Evolutionary conservation across 2,329 filamentous ascomycete genomes (phyloP).

Genomic region (Hypoxylon sp.): DNA sequence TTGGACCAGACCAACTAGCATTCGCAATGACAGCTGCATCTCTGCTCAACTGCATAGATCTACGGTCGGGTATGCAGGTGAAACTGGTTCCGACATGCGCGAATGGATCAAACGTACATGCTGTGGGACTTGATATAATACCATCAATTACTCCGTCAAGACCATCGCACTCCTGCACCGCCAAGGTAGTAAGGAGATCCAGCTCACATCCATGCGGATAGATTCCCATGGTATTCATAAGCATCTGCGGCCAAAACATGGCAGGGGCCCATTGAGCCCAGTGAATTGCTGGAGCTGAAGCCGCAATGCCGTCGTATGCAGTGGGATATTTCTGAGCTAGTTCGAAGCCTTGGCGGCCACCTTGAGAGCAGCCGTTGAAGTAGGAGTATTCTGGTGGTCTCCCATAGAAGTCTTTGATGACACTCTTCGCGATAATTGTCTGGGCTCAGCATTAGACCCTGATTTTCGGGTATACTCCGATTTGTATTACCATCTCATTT

Average conservation of each 20-base stretch:
- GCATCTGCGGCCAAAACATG: slow-evolving; percentile 41
- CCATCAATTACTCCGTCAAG: slow-evolving; percentile 62
- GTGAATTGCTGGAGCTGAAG: slow-evolving; percentile 58
- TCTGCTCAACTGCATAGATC: slow-evolving; percentile 24
- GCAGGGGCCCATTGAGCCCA: slow-evolving; percentile 35
- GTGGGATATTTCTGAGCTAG: slow-evolving; percentile 66
- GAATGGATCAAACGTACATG: slow-evolving; percentile 57
- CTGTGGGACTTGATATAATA: slow-evolving; percentile 58
- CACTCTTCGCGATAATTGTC: slow-evolving; percentile 60
- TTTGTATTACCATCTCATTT: slow-evolving; percentile 46
- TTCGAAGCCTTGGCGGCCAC: slow-evolving; percentile 69
- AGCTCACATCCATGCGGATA: slow-evolving; percentile 42
- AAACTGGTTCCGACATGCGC: slow-evolving; percentile 46
- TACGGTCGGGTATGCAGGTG: slow-evolving; percentile 40
- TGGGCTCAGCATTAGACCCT: slow-evolving; percentile 31
- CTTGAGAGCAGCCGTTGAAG: slow-evolving; percentile 65
- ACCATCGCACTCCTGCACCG: slow-evolving; percentile 57
- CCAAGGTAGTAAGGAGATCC: slow-evolving; percentile 31
- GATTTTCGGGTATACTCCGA: neutral
- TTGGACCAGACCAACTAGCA: slow-evolving; percentile 39
- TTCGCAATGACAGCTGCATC: slow-evolving; percentile 39
- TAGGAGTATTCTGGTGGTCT: slow-evolving; percentile 62
- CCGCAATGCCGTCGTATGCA: slow-evolving; percentile 69
- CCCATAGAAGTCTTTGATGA: slow-evolving; percentile 60
- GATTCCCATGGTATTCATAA: slow-evolving; percentile 34